Base-by-base conservation (phyloP, 2,329 filamentous ascomycete species). In the Fusarium sp. region DNA sequence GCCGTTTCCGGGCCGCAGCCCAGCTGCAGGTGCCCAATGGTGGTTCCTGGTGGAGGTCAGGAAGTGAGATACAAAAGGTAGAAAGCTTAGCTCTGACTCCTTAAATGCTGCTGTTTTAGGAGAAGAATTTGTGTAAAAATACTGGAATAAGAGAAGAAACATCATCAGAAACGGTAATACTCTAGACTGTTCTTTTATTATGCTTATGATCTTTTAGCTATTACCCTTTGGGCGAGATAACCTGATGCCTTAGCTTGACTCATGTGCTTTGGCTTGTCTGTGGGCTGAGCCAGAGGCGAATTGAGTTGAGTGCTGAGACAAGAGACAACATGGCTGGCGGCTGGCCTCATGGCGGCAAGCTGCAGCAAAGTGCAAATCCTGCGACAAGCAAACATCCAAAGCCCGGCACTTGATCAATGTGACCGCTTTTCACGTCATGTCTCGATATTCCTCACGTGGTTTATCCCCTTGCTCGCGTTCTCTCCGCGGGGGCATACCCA, bases 1-100 rank as follows among this genome's bases (percentile, higher is more conserved):
- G 35, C 71, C 71, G 71, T 40, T 14, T 22, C 57, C 57, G 17
- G 57, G 27, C 37, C 25, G n/a, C 20, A 61, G 58, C n/a, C 38
- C 40, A 33, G 47, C 17, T 52, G 17, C 47, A 33, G 47, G 17
- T 52, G 17, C 47, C 47, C 47, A 61, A 32, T 47, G 20, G 40
- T 2, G 20, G 40, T 2, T n/a, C 25, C 50, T 50, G 22, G 45
- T 10, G 14, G 4, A 27, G 45, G 45, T 50, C 45, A 50, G 45
- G 43, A 50, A 50, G 14, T 50, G 45, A 27, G 22, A 27, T 50
- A 50, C 45, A 50, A 17, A 27, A 50, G 22, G 45, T 27, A 6
- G 45, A 11, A 50, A 50, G 22, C 45, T 50, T 50, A 50, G 45
- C 22, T 50, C 45, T 50, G 45, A 50, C 45, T 50, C 45, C 43